These are phyloP conservation scores for Zygotorulaspora mrakii DNA, from an alignment of 1,139 yeast species.

Conservation along the genomic window DNA sequence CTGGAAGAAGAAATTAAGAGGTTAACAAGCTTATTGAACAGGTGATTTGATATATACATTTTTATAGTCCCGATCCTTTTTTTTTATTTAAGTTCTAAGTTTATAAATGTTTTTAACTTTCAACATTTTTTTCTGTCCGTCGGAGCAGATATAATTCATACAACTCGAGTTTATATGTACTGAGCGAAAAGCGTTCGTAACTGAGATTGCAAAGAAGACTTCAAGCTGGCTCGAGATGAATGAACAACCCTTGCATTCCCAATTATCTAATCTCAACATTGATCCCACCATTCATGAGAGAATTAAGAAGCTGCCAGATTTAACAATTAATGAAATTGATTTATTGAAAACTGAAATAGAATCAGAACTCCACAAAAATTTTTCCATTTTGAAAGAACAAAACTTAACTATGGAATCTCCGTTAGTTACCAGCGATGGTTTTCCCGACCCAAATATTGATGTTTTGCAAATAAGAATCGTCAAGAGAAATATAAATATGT, in stretches of 20 bases:
- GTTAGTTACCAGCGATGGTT: slow-evolving; percentile 69
- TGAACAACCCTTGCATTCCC: slow-evolving; percentile 3
- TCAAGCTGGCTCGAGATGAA: background rate
- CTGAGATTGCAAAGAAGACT: background rate
- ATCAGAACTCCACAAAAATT: slow-evolving; percentile 19
- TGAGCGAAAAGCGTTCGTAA: no score
- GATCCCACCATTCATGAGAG: slow-evolving; percentile 10
- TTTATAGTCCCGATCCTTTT: slow-evolving; percentile 1
- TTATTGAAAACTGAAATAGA: slow-evolving; percentile 24
- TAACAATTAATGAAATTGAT: slow-evolving; percentile 14
- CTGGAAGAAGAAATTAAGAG: slow-evolving; percentile 58
- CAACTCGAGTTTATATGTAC: no score
- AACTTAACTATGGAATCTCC: slow-evolving; percentile 61
- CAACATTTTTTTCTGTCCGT: no score
- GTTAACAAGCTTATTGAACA: slow-evolving; percentile 41
- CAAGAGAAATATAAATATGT: slow-evolving; percentile 60
- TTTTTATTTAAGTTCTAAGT: no score
- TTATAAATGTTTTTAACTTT: no score
- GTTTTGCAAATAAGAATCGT: slow-evolving; percentile 61
- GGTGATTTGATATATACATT: slow-evolving; percentile 2
- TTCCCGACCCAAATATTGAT: slow-evolving; percentile 81
- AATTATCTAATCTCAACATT: slow-evolving; percentile 9
- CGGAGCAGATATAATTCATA: no score
- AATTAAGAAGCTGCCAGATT: slow-evolving; percentile 6
- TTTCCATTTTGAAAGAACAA: slow-evolving; percentile 26